Evolutionary conservation across 352 stramenopile species (phyloP), one percentile per base, ranked within the genome.

Genomic region (Pythium utonaiense): DNA sequence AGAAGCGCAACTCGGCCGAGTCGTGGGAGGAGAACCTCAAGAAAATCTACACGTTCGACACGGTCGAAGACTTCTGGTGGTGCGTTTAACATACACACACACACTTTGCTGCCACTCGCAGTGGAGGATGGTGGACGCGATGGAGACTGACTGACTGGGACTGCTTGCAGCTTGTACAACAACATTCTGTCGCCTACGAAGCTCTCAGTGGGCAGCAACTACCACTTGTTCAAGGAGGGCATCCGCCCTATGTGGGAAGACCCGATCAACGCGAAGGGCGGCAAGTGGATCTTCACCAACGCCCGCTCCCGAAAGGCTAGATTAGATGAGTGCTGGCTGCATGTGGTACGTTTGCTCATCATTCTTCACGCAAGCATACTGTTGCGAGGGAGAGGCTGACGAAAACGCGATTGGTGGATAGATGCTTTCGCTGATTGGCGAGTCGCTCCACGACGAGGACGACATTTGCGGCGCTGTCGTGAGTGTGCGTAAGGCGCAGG

Each of bases 241-340:
- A 92, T 98, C 42, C 83, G 95, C 53, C 96, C 96, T 22, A 98
- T 98, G 89, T 99, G 96, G 96, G 96, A 99, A 77, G 96, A 99
- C 71, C 82, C 88, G 22, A 78, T 87, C 38, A 98, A 98, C 73
- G 83, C 74, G 61, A 98, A 86, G 71, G 96, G 96, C 31, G 96
- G 96, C 62, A 99, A 98, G 77, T 99, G 96, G 81, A 96, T 99
- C 59, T 89, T 99, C 38, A 98, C 95, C 16, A 97, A 98, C 48
- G 78, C 91, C 41, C 97, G 97, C 66, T 91, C 92, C 51, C 90
- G 96, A 61, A 92, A 90, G 62, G 80, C 89, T n/a, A 77, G 88
- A 70, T 78, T 96, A 66, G 92, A 98, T 71, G 92, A 98, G 71
- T 98, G 88, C 77, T 98, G 94, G 95, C 83, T 98, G 40, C 95